Evolutionary conservation across 805 yeast genomes (phyloP), one percentile per base, ranked within the genome.

Genomic region (Metschnikowia lunata): DNA sequence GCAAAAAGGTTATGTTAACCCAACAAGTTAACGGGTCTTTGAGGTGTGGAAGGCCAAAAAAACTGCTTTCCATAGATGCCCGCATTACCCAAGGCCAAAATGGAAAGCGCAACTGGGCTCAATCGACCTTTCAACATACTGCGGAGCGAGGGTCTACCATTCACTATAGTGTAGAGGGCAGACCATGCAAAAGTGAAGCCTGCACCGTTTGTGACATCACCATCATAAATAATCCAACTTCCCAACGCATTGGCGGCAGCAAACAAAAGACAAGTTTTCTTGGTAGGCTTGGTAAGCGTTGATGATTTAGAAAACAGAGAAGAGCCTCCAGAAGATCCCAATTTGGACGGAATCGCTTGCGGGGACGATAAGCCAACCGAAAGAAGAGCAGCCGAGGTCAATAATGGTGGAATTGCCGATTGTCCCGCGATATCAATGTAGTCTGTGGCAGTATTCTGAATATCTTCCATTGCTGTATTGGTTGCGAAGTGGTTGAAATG

Each of bases 181-280:
- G 87, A 79, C 96, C 97, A 90, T 2, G 93, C 95, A 55, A 79
- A 71, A 7, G 76, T 69, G 57, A 89, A 84, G 0, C 96, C 96
- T 1, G 91, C 74, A 3, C 95, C 97, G 63, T 85, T 82, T 37
- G 76, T 74, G 15, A 79, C 64, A 56, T 88, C 96, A 12, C 86
- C 83, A 58, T 89, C 97, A 50, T 72, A 72, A 34, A 84, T 76
- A 70, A 89, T 83, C 69, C 79, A 84, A 3, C 86, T 81, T 26
- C 91, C 91, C 14, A 83, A 61, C 1, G 80, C 80, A 45, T 77
- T 66, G 32, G 85, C 80, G 1, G 75, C 65, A 6, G 88, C 85
- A 59, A 85, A 85, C 9, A 81, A 55, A 26, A 75, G 57, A 31
- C 82, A 77, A 7, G 76, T 63, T 5, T 59, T 49, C 34, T 56